These are phyloP conservation scores for Crithidia mellificae DNA, from an alignment of 208 protist genomes.

Conservation along the genomic window DNA sequence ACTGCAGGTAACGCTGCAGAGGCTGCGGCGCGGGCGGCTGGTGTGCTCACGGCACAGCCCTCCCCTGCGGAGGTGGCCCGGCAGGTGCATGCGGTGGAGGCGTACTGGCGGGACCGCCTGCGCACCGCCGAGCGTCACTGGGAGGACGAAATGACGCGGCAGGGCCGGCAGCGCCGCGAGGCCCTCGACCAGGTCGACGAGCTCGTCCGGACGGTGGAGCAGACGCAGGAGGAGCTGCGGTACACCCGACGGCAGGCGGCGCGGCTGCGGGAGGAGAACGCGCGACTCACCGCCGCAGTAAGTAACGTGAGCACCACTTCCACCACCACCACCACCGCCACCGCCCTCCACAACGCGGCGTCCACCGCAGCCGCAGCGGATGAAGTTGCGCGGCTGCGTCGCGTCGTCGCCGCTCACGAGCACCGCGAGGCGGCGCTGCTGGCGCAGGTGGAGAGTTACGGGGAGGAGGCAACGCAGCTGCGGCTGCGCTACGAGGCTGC, in stretches of 20 bases:
- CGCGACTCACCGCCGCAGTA: constrained; percentile 4
- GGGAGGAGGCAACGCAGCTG: constrained; percentile 39
- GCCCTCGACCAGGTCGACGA: constrained; percentile 49
- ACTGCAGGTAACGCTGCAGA: too few relatives aligned
- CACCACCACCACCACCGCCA: too few relatives aligned
- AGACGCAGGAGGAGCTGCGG: constrained; percentile 46
- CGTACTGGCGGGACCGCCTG: constrained; percentile 57
- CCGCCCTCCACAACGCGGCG: too few relatives aligned
- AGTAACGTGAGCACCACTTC: not conserved
- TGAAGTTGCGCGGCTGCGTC: constrained; percentile 22
- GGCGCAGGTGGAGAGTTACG: constrained; percentile 56
- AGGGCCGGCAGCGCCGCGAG: constrained; percentile 35
- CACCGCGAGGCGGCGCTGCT: constrained; percentile 46
- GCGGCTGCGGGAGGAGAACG: constrained; percentile 34
- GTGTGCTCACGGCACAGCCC: too few relatives aligned
- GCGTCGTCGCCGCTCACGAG: constrained; percentile 17
- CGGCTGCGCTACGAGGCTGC: constrained; percentile 35
- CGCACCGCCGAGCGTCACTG: constrained; percentile 42
- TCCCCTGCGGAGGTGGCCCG: constrained; percentile 38
- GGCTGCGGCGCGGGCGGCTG: too few relatives aligned
- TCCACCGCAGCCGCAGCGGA: not conserved
- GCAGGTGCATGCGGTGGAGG: constrained; percentile 47
- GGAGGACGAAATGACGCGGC: constrained; percentile 38
- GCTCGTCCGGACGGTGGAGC: constrained; percentile 40
- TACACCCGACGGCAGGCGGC: constrained; percentile 40